A percentile compares a stretch with the other conserved stretches of the same genome.
Conservation (phyloP, 495 filamentous ascomycete species). For the Apodospora peruviana region DNA sequence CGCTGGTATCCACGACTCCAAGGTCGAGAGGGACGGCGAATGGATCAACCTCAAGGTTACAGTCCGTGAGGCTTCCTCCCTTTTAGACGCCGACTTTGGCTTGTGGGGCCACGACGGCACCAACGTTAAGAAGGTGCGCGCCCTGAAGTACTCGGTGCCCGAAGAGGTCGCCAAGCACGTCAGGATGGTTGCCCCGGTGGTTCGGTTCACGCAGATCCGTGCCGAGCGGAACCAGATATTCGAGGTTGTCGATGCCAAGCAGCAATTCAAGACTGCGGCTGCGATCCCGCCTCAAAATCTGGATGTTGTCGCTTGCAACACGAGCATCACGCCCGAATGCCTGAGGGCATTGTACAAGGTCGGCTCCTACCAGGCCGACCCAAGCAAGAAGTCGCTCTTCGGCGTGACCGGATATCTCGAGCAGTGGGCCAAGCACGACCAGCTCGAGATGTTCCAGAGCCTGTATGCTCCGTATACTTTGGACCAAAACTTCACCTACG, state of each 20-base stretch:
- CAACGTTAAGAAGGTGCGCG: slow-evolving; percentile 40
- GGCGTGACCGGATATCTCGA: slow-evolving; percentile 56
- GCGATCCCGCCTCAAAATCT: slow-evolving; percentile 7
- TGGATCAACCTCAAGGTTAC: slow-evolving; percentile 52
- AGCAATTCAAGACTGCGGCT: slow-evolving; percentile 4
- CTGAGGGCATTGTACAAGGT: slow-evolving; percentile 57
- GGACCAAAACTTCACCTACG: slow-evolving; percentile 50
- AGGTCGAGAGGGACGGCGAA: slow-evolving; percentile 45
- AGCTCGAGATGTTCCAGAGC: slow-evolving; percentile 19
- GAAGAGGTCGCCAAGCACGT: slow-evolving; percentile 40
- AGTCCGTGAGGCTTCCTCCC: slow-evolving; percentile 44
- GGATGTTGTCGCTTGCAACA: slow-evolving; percentile 40
- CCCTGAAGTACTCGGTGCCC: slow-evolving; percentile 56
- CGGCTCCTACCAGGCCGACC: slow-evolving; percentile 40
- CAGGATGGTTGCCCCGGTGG: slow-evolving; percentile 56
- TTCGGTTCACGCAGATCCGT: slow-evolving; percentile 37
- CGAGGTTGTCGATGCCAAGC: not conserved
- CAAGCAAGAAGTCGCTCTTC: slow-evolving; percentile 42
- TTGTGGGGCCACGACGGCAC: slow-evolving; percentile 36
- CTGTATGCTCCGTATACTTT: slow-evolving; percentile 29
- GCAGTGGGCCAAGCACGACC: slow-evolving; percentile 30
- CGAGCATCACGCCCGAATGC: slow-evolving; percentile 52
- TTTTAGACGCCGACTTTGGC: slow-evolving; percentile 52
- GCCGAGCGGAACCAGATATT: slow-evolving; percentile 7
- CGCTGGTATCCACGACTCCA: slow-evolving; percentile 34